Percentiles rank a stretch among this genome's conserved stretches.
phyloP scores from a whole-genome alignment of 495 filamentous ascomycete genomes.

The Achaetomiella virescens region DNA sequence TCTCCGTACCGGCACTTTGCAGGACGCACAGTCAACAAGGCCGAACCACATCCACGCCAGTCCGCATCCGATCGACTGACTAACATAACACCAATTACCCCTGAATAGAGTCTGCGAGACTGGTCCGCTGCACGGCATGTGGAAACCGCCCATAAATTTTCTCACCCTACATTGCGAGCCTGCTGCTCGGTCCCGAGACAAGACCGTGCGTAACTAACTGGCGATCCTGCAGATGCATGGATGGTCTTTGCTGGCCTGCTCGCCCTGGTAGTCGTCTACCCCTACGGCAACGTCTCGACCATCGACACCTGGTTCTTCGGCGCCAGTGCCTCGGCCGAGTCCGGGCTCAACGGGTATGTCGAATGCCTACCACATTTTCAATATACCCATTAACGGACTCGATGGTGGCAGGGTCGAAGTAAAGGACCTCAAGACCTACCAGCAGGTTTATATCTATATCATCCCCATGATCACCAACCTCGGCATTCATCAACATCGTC shows the following conservation, averaged over 20 bases:
- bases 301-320: constrained; percentile 44
- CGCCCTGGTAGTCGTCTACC: constrained; percentile 33
- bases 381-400: no score
- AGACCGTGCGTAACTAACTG: neutral
- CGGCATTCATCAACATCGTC: constrained; percentile 67
- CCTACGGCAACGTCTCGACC: constrained; percentile 36
- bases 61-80: no score
- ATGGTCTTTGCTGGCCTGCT: constrained; percentile 33
- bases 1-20: no score
- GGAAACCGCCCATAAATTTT: constrained; percentile 3
- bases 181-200: neutral
- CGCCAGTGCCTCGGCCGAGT: constrained; percentile 37
- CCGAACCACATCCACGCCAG: no score
- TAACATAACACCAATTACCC: no score
- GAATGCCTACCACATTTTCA: no score
- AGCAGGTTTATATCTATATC: constrained; percentile 56
- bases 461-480: constrained; percentile 63
- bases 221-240: constrained; percentile 28
- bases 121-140: neutral
- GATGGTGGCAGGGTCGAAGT: constrained; percentile 43
- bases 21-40: no score
- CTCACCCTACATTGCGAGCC: constrained; percentile 6
- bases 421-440: constrained; percentile 58
- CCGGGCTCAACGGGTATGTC: constrained; percentile 39
- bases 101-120: no score